phyloP scores from a whole-genome alignment of 75 land plant genomes.

The Sequoia sempervirens region DNA sequence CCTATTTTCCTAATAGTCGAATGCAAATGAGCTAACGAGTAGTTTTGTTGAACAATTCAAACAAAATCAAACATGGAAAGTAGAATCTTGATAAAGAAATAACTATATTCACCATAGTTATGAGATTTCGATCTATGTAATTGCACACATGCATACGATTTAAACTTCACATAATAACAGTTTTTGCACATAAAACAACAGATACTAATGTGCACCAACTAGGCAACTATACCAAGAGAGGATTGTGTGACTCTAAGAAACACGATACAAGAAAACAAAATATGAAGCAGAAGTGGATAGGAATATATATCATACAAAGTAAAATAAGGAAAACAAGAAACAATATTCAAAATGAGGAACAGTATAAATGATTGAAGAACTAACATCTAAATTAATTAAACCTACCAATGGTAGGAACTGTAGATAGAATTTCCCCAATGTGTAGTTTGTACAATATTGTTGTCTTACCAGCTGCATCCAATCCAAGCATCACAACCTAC shows the following conservation, averaged over 20 bases:
- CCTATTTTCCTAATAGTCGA: no score
- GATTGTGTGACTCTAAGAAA: background rate
- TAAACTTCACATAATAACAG: background rate
- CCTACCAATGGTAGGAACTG: slow-evolving; percentile 61
- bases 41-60: background rate
- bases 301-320: background rate
- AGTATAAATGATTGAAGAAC: background rate
- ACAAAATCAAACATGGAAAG: background rate
- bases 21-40: no score
- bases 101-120: background rate
- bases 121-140: background rate
- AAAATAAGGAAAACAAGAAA: background rate
- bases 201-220: background rate
- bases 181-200: background rate
- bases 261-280: background rate
- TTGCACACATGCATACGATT: background rate
- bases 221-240: background rate
- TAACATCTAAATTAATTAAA: background rate
- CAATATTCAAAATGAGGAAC: background rate
- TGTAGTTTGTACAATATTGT: slow-evolving; percentile 65
- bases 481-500: slow-evolving; percentile 70
- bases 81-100: background rate
- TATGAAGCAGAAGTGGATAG: background rate
- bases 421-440: slow-evolving; percentile 60
- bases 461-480: slow-evolving; percentile 75